Conservation (phyloP, 2,329 filamentous ascomycete species). For the Tetracladium maxilliforme region DNA sequence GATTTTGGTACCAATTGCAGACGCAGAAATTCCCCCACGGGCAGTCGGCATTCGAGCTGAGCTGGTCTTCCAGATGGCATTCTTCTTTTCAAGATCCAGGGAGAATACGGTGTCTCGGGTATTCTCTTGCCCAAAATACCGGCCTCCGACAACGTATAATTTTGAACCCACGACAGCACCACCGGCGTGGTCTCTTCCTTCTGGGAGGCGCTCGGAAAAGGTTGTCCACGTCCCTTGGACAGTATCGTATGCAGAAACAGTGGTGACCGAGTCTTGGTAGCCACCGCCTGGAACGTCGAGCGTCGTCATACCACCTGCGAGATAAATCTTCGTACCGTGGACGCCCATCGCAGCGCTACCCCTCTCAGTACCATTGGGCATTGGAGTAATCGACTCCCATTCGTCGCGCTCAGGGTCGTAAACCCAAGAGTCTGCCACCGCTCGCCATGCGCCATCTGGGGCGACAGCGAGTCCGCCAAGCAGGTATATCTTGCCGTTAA, state of each 20-base stretch:
- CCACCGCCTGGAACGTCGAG: constrained; percentile 8
- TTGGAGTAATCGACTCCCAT: constrained; percentile 12
- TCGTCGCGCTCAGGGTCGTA: constrained; percentile 13
- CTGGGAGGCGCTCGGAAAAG: constrained; percentile 17
- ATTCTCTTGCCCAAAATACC: constrained; percentile 14
- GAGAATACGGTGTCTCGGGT: constrained; percentile 18
- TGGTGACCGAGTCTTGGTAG: constrained; percentile 12
- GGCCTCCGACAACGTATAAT: constrained; percentile 21
- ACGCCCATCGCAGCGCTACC: constrained; percentile 19
- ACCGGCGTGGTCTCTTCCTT: constrained; percentile 18
- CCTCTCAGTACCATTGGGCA: constrained; percentile 12
- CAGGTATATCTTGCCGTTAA: constrained; percentile 20
- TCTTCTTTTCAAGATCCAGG: constrained; percentile 15
- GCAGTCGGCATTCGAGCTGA: constrained; percentile 18
- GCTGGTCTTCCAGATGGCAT: constrained; percentile 16
- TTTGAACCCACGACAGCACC: constrained; percentile 13
- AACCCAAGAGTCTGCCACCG: constrained; percentile 11
- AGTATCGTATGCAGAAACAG: constrained; percentile 16
- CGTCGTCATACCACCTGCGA: constrained; percentile 20
- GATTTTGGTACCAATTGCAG: constrained; percentile 11
- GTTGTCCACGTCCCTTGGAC: constrained; percentile 10
- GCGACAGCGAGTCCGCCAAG: constrained; percentile 18
- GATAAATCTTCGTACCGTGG: constrained; percentile 14
- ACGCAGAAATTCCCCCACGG: constrained; percentile 15
- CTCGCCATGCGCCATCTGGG: constrained; percentile 11